These are phyloP conservation scores for Pseudozyma thailandica DNA, from an alignment of 1,284 basidiomycete species.

Conservation along the genomic window DNA sequence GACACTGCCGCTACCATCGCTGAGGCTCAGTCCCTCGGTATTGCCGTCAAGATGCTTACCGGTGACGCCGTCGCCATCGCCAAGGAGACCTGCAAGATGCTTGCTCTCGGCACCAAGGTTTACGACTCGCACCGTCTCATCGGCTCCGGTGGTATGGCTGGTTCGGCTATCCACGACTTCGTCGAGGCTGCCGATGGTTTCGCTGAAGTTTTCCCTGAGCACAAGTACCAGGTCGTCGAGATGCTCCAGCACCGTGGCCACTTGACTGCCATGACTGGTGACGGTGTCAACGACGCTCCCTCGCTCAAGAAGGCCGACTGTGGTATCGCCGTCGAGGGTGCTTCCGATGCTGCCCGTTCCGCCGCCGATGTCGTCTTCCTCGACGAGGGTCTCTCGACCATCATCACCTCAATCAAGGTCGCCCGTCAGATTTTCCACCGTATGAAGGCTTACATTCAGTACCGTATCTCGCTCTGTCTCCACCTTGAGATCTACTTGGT, in stretches of 20 bases:
- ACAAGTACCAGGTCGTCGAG: constrained; percentile 73
- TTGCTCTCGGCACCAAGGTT: constrained; percentile 72
- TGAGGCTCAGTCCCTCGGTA: constrained; percentile 72
- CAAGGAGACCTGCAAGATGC: constrained; percentile 73
- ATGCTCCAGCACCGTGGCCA: constrained; percentile 73
- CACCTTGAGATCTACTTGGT: constrained; percentile 74
- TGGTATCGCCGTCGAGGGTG: constrained; percentile 72
- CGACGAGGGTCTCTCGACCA: constrained; percentile 71
- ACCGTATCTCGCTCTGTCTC: constrained; percentile 71
- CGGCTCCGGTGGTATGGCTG: constrained; percentile 72
- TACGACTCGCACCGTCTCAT: constrained; percentile 74
- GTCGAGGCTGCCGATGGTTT: constrained; percentile 74
- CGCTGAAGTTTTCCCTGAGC: constrained; percentile 74
- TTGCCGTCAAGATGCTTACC: constrained; percentile 74
- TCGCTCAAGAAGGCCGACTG: constrained; percentile 71
- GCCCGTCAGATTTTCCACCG: constrained; percentile 74
- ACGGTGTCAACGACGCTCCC: constrained; percentile 70
- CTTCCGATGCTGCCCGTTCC: constrained; percentile 71
- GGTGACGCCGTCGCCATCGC: constrained; percentile 74
- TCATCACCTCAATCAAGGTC: constrained; percentile 74
- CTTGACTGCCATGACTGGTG: constrained; percentile 72
- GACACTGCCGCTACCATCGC: constrained; percentile 73
- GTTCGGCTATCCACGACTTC: constrained; percentile 72
- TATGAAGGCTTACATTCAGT: constrained; percentile 72
- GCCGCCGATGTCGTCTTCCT: constrained; percentile 73